Conservation (phyloP, 805 yeast species). For the Komagataella pastoris region DNA sequence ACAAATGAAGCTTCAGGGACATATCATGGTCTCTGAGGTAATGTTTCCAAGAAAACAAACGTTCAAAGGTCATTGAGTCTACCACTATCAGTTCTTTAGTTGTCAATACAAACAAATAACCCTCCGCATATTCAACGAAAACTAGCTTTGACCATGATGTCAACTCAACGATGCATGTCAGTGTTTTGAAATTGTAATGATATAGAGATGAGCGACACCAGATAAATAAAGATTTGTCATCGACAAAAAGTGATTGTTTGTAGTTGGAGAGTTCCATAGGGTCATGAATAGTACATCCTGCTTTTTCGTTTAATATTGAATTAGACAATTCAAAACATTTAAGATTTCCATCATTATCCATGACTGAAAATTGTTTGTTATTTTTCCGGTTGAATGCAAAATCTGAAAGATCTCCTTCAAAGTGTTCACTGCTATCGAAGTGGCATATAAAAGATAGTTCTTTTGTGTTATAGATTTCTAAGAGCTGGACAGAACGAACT, state of each 20-base stretch:
- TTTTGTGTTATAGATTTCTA: too few species aligned
- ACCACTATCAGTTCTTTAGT: slow-evolving; percentile 53
- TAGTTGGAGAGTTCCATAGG: slow-evolving; percentile 42
- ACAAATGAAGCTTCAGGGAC: slow-evolving; percentile 25
- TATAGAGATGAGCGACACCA: slow-evolving; percentile 32
- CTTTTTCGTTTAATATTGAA: not conserved
- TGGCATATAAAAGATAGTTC: not conserved
- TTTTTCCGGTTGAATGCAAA: slow-evolving; percentile 30
- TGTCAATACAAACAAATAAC: slow-evolving; percentile 42
- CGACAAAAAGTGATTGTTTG: slow-evolving; percentile 31
- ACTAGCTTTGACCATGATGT: slow-evolving; percentile 39
- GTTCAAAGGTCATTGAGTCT: slow-evolving; percentile 16
- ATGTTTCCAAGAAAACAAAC: slow-evolving; percentile 66
- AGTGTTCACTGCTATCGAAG: not conserved
- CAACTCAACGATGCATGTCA: slow-evolving; percentile 27
- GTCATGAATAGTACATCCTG: slow-evolving; percentile 14
- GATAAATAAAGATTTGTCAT: slow-evolving; percentile 16
- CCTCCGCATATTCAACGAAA: slow-evolving; percentile 23
- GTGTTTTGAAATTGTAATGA: slow-evolving; percentile 17
- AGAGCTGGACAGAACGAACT: not conserved
- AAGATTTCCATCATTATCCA: slow-evolving; percentile 45
- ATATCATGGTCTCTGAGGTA: slow-evolving; percentile 40
- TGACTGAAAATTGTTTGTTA: slow-evolving; percentile 20
- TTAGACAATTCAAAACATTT: slow-evolving; percentile 18
- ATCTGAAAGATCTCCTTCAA: slow-evolving; percentile 8